Evolutionary conservation across 345 rosid species (phyloP), one percentile per base, ranked within the genome.

Genomic region (Populus ilicifolia): DNA sequence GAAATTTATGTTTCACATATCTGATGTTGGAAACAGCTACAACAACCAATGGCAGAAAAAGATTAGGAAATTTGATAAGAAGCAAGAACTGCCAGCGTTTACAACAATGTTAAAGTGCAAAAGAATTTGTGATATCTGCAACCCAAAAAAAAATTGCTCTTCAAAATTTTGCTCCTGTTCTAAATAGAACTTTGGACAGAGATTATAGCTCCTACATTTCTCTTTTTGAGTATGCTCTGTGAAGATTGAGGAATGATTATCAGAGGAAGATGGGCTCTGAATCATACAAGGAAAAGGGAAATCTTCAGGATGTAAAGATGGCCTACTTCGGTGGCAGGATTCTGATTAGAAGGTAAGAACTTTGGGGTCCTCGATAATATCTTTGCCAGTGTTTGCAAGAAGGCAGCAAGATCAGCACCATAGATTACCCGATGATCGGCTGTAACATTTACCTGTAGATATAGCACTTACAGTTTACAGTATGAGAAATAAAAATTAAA

Each of bases 401-500:
- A 95, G 27, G 90, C 78, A 83, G 99, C 96, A 44, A 95, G 90
- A 85, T 94, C 97, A 76, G 98, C 92, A 74, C 98, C 98, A 46
- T 94, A 94, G 80, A 94, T 91, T 74, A 94, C 92, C 48, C 97
- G 94, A 83, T 94, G 98, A 82, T 94, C 98, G 9, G 97, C 97
- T 3, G 98, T 92, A 41, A 92, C 87, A 71, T 94, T 94, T 74
- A 94, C 97, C 98, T 94, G 90, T 64, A 68, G 50, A 75, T 33
- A 30, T 78, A 74, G 70, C 82, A 75, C 8, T 68, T 21, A 9
- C 76, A 38, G 78, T 69, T 68, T 71, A 7, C 62, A 59, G 30
- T 9, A 21, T 54, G 36, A 44, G 61, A 82, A 54, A 21, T 8
- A 21, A 2, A n/a, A 54, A 54, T 54, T 21, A 54, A 54, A 54